Base-by-base conservation (phyloP, 2,329 filamentous ascomycete species). In the Colletotrichum sidae region DNA sequence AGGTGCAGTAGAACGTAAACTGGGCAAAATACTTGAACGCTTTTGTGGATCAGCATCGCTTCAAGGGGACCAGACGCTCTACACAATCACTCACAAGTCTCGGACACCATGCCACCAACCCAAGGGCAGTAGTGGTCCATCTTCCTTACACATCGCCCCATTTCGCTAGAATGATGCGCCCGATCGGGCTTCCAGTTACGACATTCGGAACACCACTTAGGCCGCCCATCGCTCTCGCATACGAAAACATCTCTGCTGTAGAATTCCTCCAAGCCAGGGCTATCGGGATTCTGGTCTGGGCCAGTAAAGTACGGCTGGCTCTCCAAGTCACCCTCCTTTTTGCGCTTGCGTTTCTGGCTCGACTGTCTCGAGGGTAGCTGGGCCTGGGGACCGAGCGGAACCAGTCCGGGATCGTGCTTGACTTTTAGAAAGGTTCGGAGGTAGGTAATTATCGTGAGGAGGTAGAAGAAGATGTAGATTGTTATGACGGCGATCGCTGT, bases 101-200 rank as follows among this genome's bases (percentile, higher is more conserved):
- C 94, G 0, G 89, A 91, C 9, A 99, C 90, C 69, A 97, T 92
- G 25, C 95, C 96, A 4, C 95, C 95, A n/a, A 97, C 94, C 92
- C 91, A 98, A 0, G 95, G 96, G 73, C 96, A 99, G 72, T 94
- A 96, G 74, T 98, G 95, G 69, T 98, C 95, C 91, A 97, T 96
- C 72, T 96, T 96, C 45, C 86, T 81, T 25, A 97, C 91, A 73
- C 95, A 98, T 47, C 93, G 86, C 54, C 88, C 88, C 11, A 96
- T 81, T 74, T 97, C 92, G 56, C 90, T 90, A 73, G 92, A 96
- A 77, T 98, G 95, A 75, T 97, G 94, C 2, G 91, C 87, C 4
- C 95, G 86, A 73, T 97, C 95, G 0, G 92, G 89, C 77, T 97
- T 98, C 88, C 92, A 97, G 69, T 91, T 92, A 60, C 87, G 87